Percentiles rank a stretch among this genome's conserved stretches.
phyloP scores from a whole-genome alignment of 257 asterid species.

The Avicennia marina region DNA sequence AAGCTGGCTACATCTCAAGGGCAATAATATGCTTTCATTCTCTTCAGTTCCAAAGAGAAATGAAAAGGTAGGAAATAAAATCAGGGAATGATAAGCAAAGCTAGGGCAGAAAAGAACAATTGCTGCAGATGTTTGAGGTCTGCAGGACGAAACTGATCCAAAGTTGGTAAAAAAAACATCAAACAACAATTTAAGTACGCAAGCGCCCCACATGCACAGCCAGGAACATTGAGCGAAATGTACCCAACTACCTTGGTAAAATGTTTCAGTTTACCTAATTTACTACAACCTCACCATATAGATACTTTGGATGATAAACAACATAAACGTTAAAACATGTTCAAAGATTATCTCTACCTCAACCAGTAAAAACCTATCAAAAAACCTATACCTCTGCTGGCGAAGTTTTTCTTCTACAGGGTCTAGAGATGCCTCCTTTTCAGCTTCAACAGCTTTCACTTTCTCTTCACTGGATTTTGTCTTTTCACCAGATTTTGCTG shows the following conservation, averaged over 20 bases:
- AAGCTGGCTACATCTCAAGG: not conserved
- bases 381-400: constrained; percentile 87
- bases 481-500: constrained; percentile 46
- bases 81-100: not conserved
- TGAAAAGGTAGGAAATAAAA: too few relatives aligned
- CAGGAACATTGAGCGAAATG: not conserved
- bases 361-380: not conserved
- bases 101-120: not conserved
- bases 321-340: not conserved
- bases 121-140: not conserved
- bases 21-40: not conserved
- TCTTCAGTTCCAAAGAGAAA: too few relatives aligned
- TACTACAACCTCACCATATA: not conserved
- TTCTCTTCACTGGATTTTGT: constrained; percentile 67
- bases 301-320: not conserved
- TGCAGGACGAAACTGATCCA: not conserved
- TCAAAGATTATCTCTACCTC: not conserved
- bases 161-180: not conserved
- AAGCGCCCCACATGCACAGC: not conserved
- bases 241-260: too few relatives aligned
- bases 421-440: constrained; percentile 56
- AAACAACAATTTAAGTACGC: not conserved
- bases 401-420: constrained; percentile 88
- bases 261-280: not conserved
- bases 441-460: constrained; percentile 49